Evolutionary conservation across 2,329 filamentous ascomycete species (phyloP).

Genomic region (Beauveria asiatica): DNA sequence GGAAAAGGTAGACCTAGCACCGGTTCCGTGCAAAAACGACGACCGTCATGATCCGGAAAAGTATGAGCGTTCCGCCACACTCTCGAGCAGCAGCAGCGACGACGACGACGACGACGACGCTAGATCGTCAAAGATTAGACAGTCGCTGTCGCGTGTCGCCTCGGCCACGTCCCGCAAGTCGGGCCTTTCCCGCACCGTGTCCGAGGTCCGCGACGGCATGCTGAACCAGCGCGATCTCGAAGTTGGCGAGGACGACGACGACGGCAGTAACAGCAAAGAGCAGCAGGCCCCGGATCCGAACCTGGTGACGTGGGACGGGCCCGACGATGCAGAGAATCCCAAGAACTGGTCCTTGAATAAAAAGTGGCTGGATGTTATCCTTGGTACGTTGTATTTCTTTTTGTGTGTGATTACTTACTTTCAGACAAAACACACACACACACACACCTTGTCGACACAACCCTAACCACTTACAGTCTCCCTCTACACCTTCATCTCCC

Average conservation of each 20-base stretch:
- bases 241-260: conserved; percentile 18
- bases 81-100: background rate
- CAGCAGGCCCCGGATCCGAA: conserved; percentile 25
- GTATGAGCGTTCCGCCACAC: background rate
- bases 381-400: conserved; percentile 15
- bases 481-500: conserved; percentile 54
- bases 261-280: conserved; percentile 15
- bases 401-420: background rate
- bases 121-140: background rate
- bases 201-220: conserved; percentile 33
- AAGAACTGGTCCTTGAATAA: conserved; percentile 46
- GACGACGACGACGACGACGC: background rate
- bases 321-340: conserved; percentile 41
- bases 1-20: background rate
- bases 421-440: background rate
- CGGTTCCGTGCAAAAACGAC: background rate
- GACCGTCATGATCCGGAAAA: conserved; percentile 1
- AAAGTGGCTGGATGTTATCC: conserved; percentile 49
- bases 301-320: conserved; percentile 42
- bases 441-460: background rate
- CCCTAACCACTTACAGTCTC: conserved; percentile 21
- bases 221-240: conserved; percentile 29
- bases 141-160: background rate
- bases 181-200: conserved; percentile 25
- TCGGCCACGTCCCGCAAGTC: background rate